Evolutionary conservation across 176 grass and related monocot species (phyloP), one percentile per base, ranked within the genome.

Genomic region (Stipa capillata): DNA sequence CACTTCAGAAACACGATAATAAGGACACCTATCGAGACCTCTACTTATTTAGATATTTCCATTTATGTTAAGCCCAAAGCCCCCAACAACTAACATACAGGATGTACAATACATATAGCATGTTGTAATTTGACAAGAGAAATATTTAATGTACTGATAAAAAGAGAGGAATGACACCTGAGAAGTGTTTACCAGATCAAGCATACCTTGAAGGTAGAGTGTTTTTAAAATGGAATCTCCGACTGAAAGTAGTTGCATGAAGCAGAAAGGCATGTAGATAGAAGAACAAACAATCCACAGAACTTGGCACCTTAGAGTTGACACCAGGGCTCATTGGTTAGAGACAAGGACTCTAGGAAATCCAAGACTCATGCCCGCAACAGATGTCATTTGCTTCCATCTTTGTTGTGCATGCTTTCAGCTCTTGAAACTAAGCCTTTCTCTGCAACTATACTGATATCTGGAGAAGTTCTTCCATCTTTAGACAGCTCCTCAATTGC

Each of bases 361-460:
- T 77, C 10, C 5, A 76, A 61, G 57, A 55, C 29, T 68, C 33
- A 35, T 58, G 24, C 47, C 9, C 66, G 65, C 20, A 69, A 34
- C 4, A 85, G 9, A 74, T 82, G 23, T 85, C 64, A 88, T 73
- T 69, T 85, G 34, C 17, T 73, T 60, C 52, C 69, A 73, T 87
- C 84, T 77, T 89, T 60, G 16, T 61, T 79, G 7, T 21, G 33
- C 35, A 70, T 53, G 35, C 10, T 56, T 77, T 74, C 57, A 70
- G 72, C 47, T 21, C 52, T 72, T 83, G 80, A 82, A 87, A 97
- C 27, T 65, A 81, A 82, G 55, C 83, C 81, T 65, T 82, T 69
- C 42, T 94, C 73, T 68, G 89, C 37, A 62, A 92, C 85, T 59
- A 73, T 79, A 69, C 42, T 88, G 43, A 89, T 85, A 90, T 88